Base-by-base conservation (phyloP, 164 flowering plant species). In the Stephania cephalantha region DNA sequence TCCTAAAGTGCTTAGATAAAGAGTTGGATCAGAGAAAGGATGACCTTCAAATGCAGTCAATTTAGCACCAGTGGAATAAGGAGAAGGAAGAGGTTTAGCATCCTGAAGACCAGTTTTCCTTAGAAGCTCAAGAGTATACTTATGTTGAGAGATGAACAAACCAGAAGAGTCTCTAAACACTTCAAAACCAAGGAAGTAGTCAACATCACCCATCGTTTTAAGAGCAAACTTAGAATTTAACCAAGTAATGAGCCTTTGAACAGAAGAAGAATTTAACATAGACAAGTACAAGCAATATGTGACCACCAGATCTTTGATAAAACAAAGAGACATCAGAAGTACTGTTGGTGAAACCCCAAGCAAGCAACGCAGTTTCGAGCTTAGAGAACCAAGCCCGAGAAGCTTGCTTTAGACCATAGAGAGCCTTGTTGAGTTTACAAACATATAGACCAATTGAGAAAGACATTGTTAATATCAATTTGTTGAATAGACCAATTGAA, bases 391-490 rank as follows among this genome's bases (percentile, higher is more conserved):
- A 71, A 12, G 63, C 35, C 15, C 31, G 63, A 6, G 61, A 64
- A 45, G 63, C 70, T 42, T 71, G 73, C 22, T 71, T 71, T 25
- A 48, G 15, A 3, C 64, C 73, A 71, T 71, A 71, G 0, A 71
- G 13, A 2, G 73, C 25, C 10, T 71, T 71, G 15, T 71, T 71
- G 5, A 50, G 29, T 9, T 50, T 13, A 18, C 52, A 61, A 12
- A 71, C 3, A 9, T 71, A 71, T 48, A 9, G 13, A 29, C 73
- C 73, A 71, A 1, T 22, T 22, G 1, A 6, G n/a, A n/a, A n/a
- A n/a, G n/a, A n/a, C n/a, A n/a, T n/a, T n/a, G n/a, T n/a, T n/a
- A n/a, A n/a, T n/a, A n/a, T n/a, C n/a, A n/a, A n/a, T n/a, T n/a
- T n/a, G n/a, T n/a, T n/a, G n/a, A n/a, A n/a, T n/a, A n/a, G n/a